These are phyloP conservation scores for Ballota nigra DNA, from an alignment of 257 asterid genomes.

Conservation along the genomic window DNA sequence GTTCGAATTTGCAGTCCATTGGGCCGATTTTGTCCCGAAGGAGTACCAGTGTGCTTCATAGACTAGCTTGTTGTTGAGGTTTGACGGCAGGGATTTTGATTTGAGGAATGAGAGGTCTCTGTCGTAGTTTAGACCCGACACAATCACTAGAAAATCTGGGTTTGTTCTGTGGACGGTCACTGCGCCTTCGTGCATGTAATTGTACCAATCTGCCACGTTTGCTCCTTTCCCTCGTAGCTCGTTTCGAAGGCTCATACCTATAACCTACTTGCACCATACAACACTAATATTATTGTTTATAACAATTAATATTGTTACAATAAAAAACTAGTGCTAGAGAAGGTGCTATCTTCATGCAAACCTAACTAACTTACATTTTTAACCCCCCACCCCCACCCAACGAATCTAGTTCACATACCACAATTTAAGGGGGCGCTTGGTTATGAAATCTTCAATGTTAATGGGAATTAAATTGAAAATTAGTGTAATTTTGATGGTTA, in stretches of 20 bases:
- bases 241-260: constrained; percentile 73
- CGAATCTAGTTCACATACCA: too few species aligned
- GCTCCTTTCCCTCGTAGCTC: constrained; percentile 60
- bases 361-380: too few species aligned
- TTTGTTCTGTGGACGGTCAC: constrained; percentile 39
- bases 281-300: too few species aligned
- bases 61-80: constrained; percentile 43
- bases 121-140: constrained; percentile 58
- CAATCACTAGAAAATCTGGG: constrained; percentile 48
- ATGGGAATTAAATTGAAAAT: too few species aligned
- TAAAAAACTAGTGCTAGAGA: too few species aligned
- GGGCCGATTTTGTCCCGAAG: constrained; percentile 16
- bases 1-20: constrained; percentile 38
- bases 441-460: too few species aligned
- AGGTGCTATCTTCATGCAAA: too few species aligned
- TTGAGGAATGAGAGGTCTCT: constrained; percentile 37
- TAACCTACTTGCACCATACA: too few species aligned
- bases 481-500: too few species aligned
- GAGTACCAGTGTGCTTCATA: constrained; percentile 75
- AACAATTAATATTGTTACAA: too few species aligned
- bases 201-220: constrained; percentile 50
- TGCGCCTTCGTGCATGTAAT: constrained; percentile 56
- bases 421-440: too few species aligned
- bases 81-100: constrained; percentile 24
- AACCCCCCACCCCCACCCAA: too few species aligned